Base-by-base conservation (phyloP, 2,329 filamentous ascomycete genomes). In the Talaromyces sp. region DNA sequence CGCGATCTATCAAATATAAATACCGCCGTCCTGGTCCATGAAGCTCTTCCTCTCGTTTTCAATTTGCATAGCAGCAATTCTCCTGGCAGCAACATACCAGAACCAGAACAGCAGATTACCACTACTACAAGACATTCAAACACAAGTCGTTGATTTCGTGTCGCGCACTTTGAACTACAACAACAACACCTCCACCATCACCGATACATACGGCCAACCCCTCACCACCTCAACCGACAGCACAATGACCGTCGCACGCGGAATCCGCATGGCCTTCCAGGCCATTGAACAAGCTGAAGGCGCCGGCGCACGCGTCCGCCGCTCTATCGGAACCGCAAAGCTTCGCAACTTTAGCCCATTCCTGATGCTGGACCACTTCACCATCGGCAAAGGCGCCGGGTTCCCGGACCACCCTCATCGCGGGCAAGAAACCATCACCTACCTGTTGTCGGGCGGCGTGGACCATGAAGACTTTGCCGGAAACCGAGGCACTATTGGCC, bases 301-400 rank as follows among this genome's bases (percentile, higher is more conserved):
- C 51, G 91, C 88, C 0, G 94, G 95, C 61, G 94, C 94, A 5
- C 85, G 87, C 65, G 94, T 98, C 14, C 87, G 94, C 65, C 87
- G 94, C 62, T 93, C 90, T 50, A 90, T 98, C 67, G 94, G 94
- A 68, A 96, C 92, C 0, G 84, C 90, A 5, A 84, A 89, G 67
- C 83, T 98, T 27, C 87, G 88, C 71, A 92, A 96, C 81, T 89
- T 98, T 76, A 91, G 88, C 14, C 95, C 94, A 0, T 97, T 98
- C 78, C 83, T 97, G 52, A 96, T 98, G 92, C 89, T 97, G 54
- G 94, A 98, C 73, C 91, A 97, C 79, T 97, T 97, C 80, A 85
- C 83, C 60, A 86, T 95, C 68, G 85, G 86, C 59, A 87, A 88
- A 1, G 91, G 90, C 62, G 90, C 92, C 9, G 93, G 93, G 0